phyloP scores from a whole-genome alignment of 345 rosid genomes.

The Dipteronia dyeriana region DNA sequence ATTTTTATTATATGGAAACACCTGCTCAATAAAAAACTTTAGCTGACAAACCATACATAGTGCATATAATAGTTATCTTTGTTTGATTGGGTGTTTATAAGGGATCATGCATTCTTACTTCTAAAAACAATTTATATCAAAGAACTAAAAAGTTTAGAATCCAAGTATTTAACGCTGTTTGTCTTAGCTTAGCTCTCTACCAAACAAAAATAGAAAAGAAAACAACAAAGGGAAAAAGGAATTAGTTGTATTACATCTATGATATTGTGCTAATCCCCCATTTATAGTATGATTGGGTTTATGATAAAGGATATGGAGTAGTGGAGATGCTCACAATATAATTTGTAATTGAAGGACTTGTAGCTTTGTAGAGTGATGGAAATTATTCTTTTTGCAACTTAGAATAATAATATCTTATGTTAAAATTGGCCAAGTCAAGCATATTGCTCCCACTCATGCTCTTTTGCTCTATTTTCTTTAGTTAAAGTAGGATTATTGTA shows the following conservation, averaged over 20 bases:
- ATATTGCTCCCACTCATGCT: background rate
- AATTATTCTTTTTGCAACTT: background rate
- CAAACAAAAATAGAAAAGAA: background rate
- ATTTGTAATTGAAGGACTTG: background rate
- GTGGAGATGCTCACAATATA: background rate
- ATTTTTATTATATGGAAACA: background rate
- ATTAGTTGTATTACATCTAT: background rate
- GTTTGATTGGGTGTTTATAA: background rate
- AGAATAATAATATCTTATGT: background rate
- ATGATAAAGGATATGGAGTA: background rate
- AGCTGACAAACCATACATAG: background rate
- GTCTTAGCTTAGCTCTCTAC: background rate
- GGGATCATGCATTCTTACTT: background rate
- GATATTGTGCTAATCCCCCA: background rate
- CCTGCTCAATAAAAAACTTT: background rate
- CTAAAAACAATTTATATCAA: background rate
- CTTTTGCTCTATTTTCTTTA: background rate
- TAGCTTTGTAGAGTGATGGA: background rate
- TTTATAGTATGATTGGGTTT: background rate
- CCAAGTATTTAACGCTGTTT: background rate
- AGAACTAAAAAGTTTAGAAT: background rate
- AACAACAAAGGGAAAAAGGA: background rate
- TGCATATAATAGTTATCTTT: background rate
- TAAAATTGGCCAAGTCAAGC: background rate
- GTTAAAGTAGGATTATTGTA: background rate